phyloP scores from a whole-genome alignment of 306 rosid genomes.

The Cucurbita ficifolia region DNA sequence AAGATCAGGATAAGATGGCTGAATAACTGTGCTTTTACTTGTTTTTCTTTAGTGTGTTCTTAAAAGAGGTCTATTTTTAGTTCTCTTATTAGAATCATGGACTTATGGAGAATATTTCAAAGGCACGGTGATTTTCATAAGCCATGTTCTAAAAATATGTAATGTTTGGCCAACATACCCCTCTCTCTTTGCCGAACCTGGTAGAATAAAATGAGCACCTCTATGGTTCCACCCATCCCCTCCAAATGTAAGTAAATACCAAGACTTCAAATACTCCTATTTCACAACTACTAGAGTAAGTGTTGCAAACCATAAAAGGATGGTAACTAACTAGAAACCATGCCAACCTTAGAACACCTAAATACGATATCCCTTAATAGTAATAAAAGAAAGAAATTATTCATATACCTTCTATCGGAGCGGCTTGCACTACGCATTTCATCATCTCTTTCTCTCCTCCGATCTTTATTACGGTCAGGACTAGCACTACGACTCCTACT shows the following conservation, averaged over 20 bases:
- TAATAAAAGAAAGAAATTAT: not conserved
- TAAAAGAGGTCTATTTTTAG: not conserved
- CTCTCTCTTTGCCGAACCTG: not conserved
- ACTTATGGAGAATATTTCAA: not conserved
- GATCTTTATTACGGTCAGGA: constrained; percentile 30
- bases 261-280: not conserved
- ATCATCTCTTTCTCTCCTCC: constrained; percentile 35
- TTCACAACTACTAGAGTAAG: not conserved
- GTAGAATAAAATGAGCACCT: not conserved
- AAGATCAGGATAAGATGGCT: not conserved
- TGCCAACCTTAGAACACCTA: not conserved
- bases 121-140: not conserved
- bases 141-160: not conserved
- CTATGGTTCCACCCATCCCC: not conserved
- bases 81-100: not conserved
- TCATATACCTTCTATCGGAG: constrained; percentile 39
- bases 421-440: constrained; percentile 38
- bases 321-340: not conserved
- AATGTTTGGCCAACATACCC: not conserved
- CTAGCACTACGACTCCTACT: constrained; percentile 54
- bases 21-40: not conserved
- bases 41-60: not conserved
- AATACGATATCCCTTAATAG: not conserved
- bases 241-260: not conserved
- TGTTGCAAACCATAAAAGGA: not conserved